Base-by-base conservation (phyloP, 106 monocot species). In the Allium sativum region DNA sequence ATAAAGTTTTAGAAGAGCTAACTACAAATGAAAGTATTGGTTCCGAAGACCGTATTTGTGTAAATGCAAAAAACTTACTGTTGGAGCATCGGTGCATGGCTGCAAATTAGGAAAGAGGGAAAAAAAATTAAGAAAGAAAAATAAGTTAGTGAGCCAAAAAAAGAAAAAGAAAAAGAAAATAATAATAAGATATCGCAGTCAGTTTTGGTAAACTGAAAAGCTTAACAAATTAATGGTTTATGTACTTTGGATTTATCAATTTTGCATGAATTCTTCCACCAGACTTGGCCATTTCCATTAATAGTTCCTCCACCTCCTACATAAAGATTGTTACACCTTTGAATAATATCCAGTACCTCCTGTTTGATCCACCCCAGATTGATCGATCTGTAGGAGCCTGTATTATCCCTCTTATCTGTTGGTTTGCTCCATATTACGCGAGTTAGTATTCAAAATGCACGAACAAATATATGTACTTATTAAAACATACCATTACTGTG, bases 11-110 rank as follows among this genome's bases (percentile, higher is more conserved):
- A 10, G 22, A 40, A 58, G 41, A 0, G 13, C 5, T 8, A 3
- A 8, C 43, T 12, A 9, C n/a, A 42, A 16, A 44, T 10, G 40
- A 4, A 43, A 59, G 40, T 59, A 8, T 7, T 14, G 11, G 8
- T n/a, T 8, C 3, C 15, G 3, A 13, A 2, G 40, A 1, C n/a
- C 13, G 13, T 43, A n/a, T 42, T 18, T 58, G 41, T 58, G 63
- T 21, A 15, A 31, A 31, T 31, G 31, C 31, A 31, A 31, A 31
- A 12, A 16, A 53, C 80, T 12, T 77, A 92, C 92, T 65, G 92
- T 87, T 18, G 87, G 87, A 59, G 92, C 92, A 65, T 54, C 69
- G 17, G 18, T 64, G 74, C 92, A 92, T 17, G 81, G 81, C 92
- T 92, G 87, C 48, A 74, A 67, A 18, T 45, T 42, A 62, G 40